Evolutionary conservation across 1,284 basidiomycete genomes (phyloP), one percentile per base, ranked within the genome.

Genomic region (Cutaneotrichosporon sp.): DNA sequence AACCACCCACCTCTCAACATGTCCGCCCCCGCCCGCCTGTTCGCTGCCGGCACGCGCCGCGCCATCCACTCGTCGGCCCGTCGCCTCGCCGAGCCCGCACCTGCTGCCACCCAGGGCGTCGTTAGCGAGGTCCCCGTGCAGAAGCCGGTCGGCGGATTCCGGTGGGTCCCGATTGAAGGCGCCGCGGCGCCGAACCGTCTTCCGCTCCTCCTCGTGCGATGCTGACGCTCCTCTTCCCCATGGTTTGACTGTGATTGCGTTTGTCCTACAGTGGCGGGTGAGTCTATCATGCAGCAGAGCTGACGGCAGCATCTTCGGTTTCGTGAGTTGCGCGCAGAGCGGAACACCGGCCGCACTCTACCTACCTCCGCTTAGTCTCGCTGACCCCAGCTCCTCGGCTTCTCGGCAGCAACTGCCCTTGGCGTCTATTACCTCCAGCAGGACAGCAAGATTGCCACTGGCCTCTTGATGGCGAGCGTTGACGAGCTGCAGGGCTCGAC

Each of bases 381-480:
- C 93, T 92, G 38, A 86, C 90, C 89, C 73, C 91, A 84, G 83
- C 92, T 91, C 80, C 79, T 78, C 49, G 74, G 62, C 49, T 74
- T 73, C 58, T 73, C 67, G 38, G 65, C 64, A 21, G 63, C 68
- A 2, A 63, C 64, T 30, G 63, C 62, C 0, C 87, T 89, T 73
- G 91, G 91, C 55, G 89, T 91, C 56, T 95, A 92, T 77, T 88
- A 91, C 76, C 83, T 97, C 31, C 82, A 95, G 59, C 90, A 95
- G 70, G 93, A 96, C 81, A 94, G 93, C 81, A 91, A 92, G 78
- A 83, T 86, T 58, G 92, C 93, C 9, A 91, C 89, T 6, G 88
- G 89, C 31, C 85, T 90, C 32, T 82, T 96, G 64, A 88, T 94
- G 76, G 86, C 89, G 21, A 92, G 90, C 73, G 90, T 96, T 22